Evolutionary conservation across 164 flowering plant species (phyloP).

Genomic region (Amborella trichopoda): DNA sequence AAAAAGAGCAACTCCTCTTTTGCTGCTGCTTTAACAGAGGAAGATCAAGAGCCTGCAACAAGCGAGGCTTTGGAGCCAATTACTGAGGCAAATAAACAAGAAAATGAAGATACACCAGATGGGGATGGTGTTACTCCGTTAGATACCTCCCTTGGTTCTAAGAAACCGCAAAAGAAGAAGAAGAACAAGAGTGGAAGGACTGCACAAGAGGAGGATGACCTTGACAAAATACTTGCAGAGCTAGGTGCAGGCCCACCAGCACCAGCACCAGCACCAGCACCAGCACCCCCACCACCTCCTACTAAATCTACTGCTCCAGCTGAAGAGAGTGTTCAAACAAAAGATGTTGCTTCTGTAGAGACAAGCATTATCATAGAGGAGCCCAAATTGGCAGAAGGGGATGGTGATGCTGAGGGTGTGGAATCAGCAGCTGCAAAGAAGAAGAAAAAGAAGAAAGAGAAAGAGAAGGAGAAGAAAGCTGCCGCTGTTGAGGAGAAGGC

Average conservation of each 20-base stretch:
- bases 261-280: constrained; percentile 18
- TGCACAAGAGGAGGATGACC: constrained; percentile 90
- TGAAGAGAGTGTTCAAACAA: neutral
- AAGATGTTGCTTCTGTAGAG: neutral
- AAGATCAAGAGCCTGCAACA: constrained; percentile 11
- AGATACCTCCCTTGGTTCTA: constrained; percentile 8
- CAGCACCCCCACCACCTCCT: constrained; percentile 26
- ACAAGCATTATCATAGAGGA: neutral
- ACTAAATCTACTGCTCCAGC: neutral
- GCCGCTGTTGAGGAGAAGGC: constrained; percentile 17
- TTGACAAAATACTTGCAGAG: constrained; percentile 88
- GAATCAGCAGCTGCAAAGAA: constrained; percentile 89
- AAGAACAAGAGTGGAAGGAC: constrained; percentile 84
- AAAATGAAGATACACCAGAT: constrained; percentile 2
- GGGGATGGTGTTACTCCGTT: neutral
- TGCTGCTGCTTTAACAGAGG: constrained; percentile 15
- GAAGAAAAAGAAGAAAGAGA: constrained; percentile 87
- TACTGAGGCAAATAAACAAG: constrained; percentile 3
- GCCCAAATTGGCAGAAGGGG: constrained; percentile 9
- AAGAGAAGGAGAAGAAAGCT: constrained; percentile 63
- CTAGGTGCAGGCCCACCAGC: constrained; percentile 55
- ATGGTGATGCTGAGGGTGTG: constrained; percentile 41
- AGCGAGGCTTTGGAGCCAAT: neutral
- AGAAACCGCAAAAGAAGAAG: constrained; percentile 72
- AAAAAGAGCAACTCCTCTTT: constrained; percentile 21